These are phyloP conservation scores for Eutrema salsugineum DNA, from an alignment of 441 rosid species.

Conservation along the genomic window DNA sequence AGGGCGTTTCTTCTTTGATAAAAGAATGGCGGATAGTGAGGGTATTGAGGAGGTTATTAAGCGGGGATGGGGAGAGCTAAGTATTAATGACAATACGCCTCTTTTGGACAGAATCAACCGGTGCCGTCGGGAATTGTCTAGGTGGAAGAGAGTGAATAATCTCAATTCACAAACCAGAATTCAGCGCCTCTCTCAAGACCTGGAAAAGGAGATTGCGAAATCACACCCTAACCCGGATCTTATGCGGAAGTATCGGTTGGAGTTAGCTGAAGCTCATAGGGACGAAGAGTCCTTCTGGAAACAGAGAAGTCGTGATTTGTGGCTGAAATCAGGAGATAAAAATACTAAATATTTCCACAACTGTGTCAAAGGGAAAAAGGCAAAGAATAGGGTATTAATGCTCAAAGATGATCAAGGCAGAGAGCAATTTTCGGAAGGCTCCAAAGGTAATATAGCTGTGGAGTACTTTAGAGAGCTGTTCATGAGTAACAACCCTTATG, in stretches of 20 bases:
- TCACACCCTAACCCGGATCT: no score
- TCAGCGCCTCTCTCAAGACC: fast-evolving
- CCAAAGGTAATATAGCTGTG: background rate
- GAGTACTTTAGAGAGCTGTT: background rate
- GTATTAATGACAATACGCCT: no score
- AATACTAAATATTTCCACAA: background rate
- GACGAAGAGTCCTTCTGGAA: background rate
- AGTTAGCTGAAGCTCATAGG: no score
- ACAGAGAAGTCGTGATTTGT: background rate
- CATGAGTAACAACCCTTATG: background rate
- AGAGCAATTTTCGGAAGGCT: fast-evolving
- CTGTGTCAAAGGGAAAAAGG: background rate
- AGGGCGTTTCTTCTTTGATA: no score
- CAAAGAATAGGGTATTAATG: background rate
- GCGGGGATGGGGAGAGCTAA: background rate
- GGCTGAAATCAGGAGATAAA: background rate
- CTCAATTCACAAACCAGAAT: no score
- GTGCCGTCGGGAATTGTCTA: no score
- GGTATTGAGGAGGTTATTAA: no score
- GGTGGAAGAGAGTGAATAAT: no score
- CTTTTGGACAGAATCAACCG: no score
- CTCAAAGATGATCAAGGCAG: background rate
- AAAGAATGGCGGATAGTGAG: no score
- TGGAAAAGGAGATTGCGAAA: no score
- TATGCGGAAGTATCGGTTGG: no score